A percentile compares a stretch with the other conserved stretches of the same genome.
Evolutionary conservation across 441 rosid species (phyloP).

Genomic region (Euphorbia celastroides): DNA sequence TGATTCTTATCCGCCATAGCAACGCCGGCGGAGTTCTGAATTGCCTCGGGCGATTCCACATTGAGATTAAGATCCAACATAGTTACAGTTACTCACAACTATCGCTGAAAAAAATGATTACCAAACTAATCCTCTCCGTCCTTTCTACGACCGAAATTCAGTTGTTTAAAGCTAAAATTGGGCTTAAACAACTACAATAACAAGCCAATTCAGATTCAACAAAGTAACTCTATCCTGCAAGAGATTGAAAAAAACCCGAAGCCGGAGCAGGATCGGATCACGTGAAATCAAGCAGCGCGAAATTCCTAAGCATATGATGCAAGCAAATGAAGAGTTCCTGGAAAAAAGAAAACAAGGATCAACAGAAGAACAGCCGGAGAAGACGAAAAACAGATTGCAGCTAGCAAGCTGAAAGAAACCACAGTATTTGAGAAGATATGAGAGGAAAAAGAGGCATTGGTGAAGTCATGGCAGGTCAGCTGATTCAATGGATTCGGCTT

Average conservation of each 20-base stretch:
- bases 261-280: not conserved
- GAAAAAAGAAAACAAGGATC: not conserved
- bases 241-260: not conserved
- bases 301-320: not conserved
- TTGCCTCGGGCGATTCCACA: constrained; percentile 49
- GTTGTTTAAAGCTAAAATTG: not conserved
- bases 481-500: not conserved
- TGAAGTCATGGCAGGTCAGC: constrained; percentile 11
- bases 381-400: too few species aligned
- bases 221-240: not conserved
- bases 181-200: not conserved
- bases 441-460: constrained; percentile 20
- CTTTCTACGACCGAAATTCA: not conserved
- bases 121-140: not conserved
- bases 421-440: constrained; percentile 4
- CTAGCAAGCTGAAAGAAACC: constrained; percentile 8
- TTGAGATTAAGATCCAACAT: constrained; percentile 90
- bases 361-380: constrained; percentile 5
- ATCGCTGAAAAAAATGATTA: not conserved
- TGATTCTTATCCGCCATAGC: constrained; percentile 24
- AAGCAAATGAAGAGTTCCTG: not conserved
- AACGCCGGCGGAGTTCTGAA: constrained; percentile 39
- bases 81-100: not conserved
- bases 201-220: not conserved
- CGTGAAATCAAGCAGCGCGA: not conserved